phyloP scores from a whole-genome alignment of 257 asterid genomes.

The Solanum boliviense region DNA sequence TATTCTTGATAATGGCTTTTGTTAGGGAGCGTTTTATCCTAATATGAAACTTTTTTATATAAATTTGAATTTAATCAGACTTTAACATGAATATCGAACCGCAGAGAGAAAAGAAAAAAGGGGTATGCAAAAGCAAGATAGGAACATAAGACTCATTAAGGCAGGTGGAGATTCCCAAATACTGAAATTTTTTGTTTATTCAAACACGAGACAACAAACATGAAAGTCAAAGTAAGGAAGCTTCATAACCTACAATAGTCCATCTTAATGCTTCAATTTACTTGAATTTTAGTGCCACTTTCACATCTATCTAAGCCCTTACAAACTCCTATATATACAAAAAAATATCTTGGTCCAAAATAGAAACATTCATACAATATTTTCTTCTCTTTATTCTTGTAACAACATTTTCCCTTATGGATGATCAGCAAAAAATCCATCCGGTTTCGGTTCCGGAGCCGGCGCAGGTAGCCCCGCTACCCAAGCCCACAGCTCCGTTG shows the following conservation, averaged over 20 bases:
- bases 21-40: too few species aligned
- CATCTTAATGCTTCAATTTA: not conserved
- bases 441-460: constrained; percentile 52
- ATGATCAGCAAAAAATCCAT: constrained; percentile 61
- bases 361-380: not conserved
- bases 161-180: not conserved
- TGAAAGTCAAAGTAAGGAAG: not conserved
- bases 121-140: not conserved
- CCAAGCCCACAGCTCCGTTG: constrained; percentile 49
- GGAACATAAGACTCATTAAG: not conserved
- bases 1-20: too few species aligned
- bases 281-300: not conserved
- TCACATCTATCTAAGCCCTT: not conserved
- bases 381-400: not conserved
- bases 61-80: accelerated
- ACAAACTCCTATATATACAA: not conserved
- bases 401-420: constrained; percentile 22
- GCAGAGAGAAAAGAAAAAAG: too few species aligned
- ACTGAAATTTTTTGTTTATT: not conserved
- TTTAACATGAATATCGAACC: accelerated
- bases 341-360: not conserved
- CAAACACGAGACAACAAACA: not conserved
- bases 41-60: too few species aligned
- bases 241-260: not conserved
- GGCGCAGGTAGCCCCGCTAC: not conserved